Conservation (phyloP, 2,329 filamentous ascomycete genomes). For the Ophiostoma ulmi region DNA sequence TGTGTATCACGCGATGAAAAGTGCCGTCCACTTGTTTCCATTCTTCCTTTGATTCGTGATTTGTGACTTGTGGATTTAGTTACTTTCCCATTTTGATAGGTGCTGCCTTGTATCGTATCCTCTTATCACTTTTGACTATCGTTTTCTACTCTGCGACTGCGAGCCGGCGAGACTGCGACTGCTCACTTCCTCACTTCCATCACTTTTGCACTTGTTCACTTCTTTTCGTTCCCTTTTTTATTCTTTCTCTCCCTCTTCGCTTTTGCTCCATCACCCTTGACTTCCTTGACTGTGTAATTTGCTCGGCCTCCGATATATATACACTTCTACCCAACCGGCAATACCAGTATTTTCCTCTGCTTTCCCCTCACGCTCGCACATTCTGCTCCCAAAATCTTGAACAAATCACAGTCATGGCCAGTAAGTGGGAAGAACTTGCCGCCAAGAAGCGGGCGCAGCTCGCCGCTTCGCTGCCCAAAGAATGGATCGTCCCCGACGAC, state of each 20-base stretch:
- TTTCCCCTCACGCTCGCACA: background rate
- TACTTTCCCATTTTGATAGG: too few relatives aligned
- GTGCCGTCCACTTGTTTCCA: too few relatives aligned
- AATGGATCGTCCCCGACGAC: constrained; percentile 52
- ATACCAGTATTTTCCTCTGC: background rate
- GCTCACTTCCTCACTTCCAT: background rate
- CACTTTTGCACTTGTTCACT: background rate
- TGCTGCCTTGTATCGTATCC: too few relatives aligned
- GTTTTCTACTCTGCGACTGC: too few relatives aligned
- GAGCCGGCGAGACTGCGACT: too few relatives aligned
- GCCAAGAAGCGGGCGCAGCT: constrained; percentile 43
- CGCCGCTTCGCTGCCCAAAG: constrained; percentile 47
- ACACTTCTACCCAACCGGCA: too few relatives aligned
- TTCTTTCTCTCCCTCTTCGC: background rate
- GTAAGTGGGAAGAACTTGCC: constrained; percentile 40
- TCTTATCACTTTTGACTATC: too few relatives aligned
- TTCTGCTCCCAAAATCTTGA: background rate
- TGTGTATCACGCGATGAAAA: background rate
- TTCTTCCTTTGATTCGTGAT: too few relatives aligned
- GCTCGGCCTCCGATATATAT: too few relatives aligned
- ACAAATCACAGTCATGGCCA: background rate
- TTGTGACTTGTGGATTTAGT: too few relatives aligned
- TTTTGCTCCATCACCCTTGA: background rate
- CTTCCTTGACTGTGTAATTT: too few relatives aligned
- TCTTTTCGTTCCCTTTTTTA: background rate